These are phyloP conservation scores for Leucaena leucocephala DNA, from an alignment of 306 rosid species.

Conservation along the genomic window DNA sequence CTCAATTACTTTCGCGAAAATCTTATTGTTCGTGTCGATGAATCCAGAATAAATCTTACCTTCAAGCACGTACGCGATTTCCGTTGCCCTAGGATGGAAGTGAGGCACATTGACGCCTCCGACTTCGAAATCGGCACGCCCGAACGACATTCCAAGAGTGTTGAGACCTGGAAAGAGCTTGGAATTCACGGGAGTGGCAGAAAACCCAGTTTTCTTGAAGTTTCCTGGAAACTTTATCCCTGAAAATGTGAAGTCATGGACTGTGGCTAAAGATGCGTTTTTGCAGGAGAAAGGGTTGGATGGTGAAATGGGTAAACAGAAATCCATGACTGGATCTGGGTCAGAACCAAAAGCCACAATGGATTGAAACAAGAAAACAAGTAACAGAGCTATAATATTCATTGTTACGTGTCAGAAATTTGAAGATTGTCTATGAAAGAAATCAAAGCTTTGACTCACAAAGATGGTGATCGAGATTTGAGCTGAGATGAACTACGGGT, in stretches of 20 bases:
- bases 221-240: conserved; percentile 69
- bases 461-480: neutral
- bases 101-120: conserved; percentile 85
- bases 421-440: conserved; percentile 22
- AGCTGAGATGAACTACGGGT: neutral
- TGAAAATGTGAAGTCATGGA: conserved; percentile 69
- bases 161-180: conserved; percentile 80
- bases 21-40: conserved; percentile 66
- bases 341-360: conserved; percentile 60
- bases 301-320: conserved; percentile 58
- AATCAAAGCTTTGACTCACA: neutral
- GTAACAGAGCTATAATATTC: conserved; percentile 30
- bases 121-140: conserved; percentile 77
- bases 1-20: conserved; percentile 79
- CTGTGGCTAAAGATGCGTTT: conserved; percentile 72
- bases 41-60: conserved; percentile 86
- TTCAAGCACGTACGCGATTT: conserved; percentile 72
- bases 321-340: conserved; percentile 85
- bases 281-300: conserved; percentile 52
- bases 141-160: conserved; percentile 88
- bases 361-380: conserved; percentile 39
- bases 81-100: conserved; percentile 90
- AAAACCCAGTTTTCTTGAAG: conserved; percentile 61
- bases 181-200: conserved; percentile 65
- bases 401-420: conserved; percentile 13